Evolutionary conservation across 495 filamentous ascomycete species (phyloP), one percentile per base, ranked within the genome.

Genomic region (Extremus antarcticus): DNA sequence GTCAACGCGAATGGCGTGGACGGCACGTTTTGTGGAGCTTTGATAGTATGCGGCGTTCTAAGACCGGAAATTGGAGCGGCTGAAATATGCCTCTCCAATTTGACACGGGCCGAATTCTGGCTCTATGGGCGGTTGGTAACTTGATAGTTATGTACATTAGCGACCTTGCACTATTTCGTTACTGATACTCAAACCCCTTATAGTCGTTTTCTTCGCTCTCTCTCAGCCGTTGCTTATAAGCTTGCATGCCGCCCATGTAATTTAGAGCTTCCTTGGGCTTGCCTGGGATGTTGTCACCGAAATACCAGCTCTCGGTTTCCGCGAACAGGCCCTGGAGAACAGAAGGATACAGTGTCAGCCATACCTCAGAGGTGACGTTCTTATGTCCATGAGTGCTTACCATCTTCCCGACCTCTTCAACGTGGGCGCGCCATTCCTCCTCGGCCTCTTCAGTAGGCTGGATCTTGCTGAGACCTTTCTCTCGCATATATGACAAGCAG

Each of bases 291-390:
- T 67, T 67, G 0, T 29, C 29, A 3, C 58, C 58, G 21, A 55
- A 60, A 49, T 55, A 68, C 64, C 64, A 66, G 13, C 46, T 56
- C 41, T 58, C 52, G 16, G 65, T 62, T 21, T 51, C 53, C 43
- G 53, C 47, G 43, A 60, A 60, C n/a, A 66, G 53, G 25, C 60
- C 63, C 0, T n/a, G n/a, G n/a, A n/a, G n/a, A n/a, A n/a, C n/a
- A n/a, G n/a, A n/a, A n/a, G n/a, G n/a, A n/a, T n/a, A n/a, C n/a
- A n/a, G n/a, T n/a, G 29, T 35, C 29, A 35, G 29, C 13, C 13
- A 35, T 35, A 13, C 13, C 29, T 35, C 13, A 35, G 4, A 4
- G 29, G 29, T 35, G 13, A 13, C 29, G 29, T 7, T 4, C 13
- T 13, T 13, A 35, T 35, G 29, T 4, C 29, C 29, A 35, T 35